phyloP scores from a whole-genome alignment of 768 basidiomycete species.

The Panaeolus papilionaceus region DNA sequence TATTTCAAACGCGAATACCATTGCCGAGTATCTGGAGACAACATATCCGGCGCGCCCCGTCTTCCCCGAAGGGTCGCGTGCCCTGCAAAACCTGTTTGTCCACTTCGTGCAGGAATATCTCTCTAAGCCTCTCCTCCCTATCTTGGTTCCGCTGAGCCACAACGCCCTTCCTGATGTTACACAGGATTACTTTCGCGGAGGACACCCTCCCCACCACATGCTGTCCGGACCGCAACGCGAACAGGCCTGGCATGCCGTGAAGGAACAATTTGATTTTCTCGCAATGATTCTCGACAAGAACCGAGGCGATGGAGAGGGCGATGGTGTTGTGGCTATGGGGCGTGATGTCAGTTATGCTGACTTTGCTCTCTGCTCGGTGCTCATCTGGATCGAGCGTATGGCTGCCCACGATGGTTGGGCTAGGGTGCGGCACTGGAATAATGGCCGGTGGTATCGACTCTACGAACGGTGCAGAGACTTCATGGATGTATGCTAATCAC shows the following conservation, averaged over 20 bases:
- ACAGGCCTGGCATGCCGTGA: conserved; percentile 67
- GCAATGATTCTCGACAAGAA: conserved; percentile 75
- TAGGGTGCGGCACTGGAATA: conserved; percentile 71
- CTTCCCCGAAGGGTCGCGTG: conserved; percentile 73
- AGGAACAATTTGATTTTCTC: conserved; percentile 71
- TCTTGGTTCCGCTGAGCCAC: conserved; percentile 74
- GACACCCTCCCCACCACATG: conserved; percentile 24
- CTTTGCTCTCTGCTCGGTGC: conserved; percentile 72
- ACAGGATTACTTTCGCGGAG: conserved; percentile 54
- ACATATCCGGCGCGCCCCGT: conserved; percentile 73
- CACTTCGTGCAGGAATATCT: conserved; percentile 73
- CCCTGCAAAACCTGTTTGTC: conserved; percentile 72
- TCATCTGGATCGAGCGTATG: conserved; percentile 78
- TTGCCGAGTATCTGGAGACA: conserved; percentile 76
- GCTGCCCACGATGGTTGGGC: conserved; percentile 79
- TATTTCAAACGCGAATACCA: conserved; percentile 63
- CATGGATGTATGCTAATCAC: conserved; percentile 67
- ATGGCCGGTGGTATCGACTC: conserved; percentile 68
- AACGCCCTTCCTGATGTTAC: conserved; percentile 62
- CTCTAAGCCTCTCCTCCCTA: conserved; percentile 67
- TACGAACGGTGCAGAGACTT: conserved; percentile 66
- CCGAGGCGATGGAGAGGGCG: conserved; percentile 51
- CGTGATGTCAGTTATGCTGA: conserved; percentile 74
- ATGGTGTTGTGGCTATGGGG: conserved; percentile 70
- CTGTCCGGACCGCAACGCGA: conserved; percentile 56